Conservation (phyloP, 2,329 filamentous ascomycete genomes). For the Trichoderma brevicompactum region DNA sequence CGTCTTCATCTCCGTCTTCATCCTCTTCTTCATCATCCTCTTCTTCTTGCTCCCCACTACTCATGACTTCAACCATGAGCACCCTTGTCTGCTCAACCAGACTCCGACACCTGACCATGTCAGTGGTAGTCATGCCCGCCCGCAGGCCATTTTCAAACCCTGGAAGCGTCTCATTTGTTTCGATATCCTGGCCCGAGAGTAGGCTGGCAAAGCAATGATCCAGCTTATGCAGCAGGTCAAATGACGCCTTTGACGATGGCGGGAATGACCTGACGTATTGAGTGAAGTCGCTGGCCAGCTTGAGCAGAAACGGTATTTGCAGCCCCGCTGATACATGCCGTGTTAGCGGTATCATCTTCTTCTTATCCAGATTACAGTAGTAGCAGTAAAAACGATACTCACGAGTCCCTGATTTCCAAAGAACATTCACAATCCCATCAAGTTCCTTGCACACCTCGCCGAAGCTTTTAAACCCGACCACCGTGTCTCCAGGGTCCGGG, state of each 20-base stretch:
- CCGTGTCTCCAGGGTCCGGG: constrained; percentile 51
- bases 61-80: constrained; percentile 70
- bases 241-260: constrained; percentile 63
- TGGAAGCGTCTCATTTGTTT: constrained; percentile 67
- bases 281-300: constrained; percentile 72
- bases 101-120: constrained; percentile 86
- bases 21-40: constrained; percentile 46
- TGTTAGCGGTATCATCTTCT: constrained; percentile 5
- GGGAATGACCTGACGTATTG: constrained; percentile 75
- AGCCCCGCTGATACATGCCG: constrained; percentile 62
- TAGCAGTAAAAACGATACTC: constrained; percentile 42
- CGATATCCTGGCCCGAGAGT: constrained; percentile 67
- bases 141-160: constrained; percentile 67
- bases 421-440: constrained; percentile 73
- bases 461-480: constrained; percentile 63
- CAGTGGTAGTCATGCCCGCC: constrained; percentile 73
- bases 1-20: constrained; percentile 48
- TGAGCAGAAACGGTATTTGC: constrained; percentile 83
- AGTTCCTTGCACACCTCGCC: constrained; percentile 74
- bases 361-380: too few species aligned
- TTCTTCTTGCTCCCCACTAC: constrained; percentile 47
- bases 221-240: constrained; percentile 74
- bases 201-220: constrained; percentile 83
- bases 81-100: constrained; percentile 77
- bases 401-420: constrained; percentile 91